A percentile compares a stretch with the other conserved stretches of the same genome.
phyloP scores from a whole-genome alignment of 2,329 filamentous ascomycete species.

The Aspergillus sp. region DNA sequence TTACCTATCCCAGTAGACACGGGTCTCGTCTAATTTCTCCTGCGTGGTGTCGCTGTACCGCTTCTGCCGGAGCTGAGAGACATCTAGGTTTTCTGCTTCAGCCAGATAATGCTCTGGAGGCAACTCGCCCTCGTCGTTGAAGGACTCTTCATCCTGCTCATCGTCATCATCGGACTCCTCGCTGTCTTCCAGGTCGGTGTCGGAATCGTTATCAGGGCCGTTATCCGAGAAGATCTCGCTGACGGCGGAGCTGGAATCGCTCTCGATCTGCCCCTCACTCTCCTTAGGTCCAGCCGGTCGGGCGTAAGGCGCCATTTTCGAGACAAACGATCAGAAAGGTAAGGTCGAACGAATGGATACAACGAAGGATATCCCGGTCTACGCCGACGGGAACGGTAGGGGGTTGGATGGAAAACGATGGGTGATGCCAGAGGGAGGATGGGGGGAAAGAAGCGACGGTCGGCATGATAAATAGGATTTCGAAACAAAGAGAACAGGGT shows the following conservation, averaged over 20 bases:
- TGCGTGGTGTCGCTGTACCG: slow-evolving; percentile 27
- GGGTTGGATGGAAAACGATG: too few species aligned
- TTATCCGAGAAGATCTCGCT: too few species aligned
- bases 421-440: too few species aligned
- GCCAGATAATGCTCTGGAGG: slow-evolving; percentile 22
- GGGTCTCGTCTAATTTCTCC: slow-evolving; percentile 26
- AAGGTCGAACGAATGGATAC: neutral
- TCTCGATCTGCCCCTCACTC: neutral
- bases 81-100: slow-evolving; percentile 25
- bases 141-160: neutral
- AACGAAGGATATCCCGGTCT: too few species aligned
- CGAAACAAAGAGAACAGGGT: too few species aligned
- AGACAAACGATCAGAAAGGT: neutral
- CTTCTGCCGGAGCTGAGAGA: slow-evolving; percentile 29
- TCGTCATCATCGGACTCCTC: neutral
- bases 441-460: too few species aligned
- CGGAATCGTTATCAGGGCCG: neutral
- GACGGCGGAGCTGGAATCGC: neutral
- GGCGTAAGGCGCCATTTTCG: neutral
- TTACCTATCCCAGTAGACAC: slow-evolving; percentile 26
- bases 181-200: neutral
- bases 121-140: slow-evolving; percentile 17
- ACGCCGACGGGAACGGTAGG: too few species aligned
- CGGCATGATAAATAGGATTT: too few species aligned
- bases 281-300: neutral